Base-by-base conservation (phyloP, 257 asterid species). In the Verbena officinalis region DNA sequence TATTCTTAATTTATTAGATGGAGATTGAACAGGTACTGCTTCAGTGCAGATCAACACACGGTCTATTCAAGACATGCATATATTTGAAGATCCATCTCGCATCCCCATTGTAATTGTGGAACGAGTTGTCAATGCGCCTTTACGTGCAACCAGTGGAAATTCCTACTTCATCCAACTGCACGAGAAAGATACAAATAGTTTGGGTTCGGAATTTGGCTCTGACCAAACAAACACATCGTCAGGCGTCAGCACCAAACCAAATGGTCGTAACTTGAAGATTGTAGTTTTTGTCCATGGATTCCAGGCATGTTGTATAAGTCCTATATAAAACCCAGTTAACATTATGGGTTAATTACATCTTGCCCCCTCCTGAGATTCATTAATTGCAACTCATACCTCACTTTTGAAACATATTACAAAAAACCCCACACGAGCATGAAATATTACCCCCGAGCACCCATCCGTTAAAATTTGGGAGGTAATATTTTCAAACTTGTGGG, bases 271-370 rank as follows among this genome's bases (percentile, higher is more conserved):
- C 64, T 75, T 89, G 74, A 86, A 77, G 82, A 84, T 89, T 56
- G 95, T 84, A 49, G 87, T 86, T 65, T 86, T 86, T 72, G 95
- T 86, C 63, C 96, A 89, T 69, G 95, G 95, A 45, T 89, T 89
- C 72, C 96, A 86, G 93, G 95, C 80, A 86, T 49, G 84, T 76
- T 44, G 15, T 46, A 22, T 46, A 57, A 59, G 70, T 43, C 58
- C 55, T 48, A 20, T 15, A 14, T 22, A 9, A 65, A 40, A 55
- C 48, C 50, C 33, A 55, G n/a, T 52, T 31, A 22, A 23, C 42
- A 19, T 43, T 43, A 43, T 12, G 13, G 3, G 33, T 27, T 27
- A 2, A 27, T 27, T n/a, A n/a, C n/a, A n/a, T n/a, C n/a, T n/a
- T n/a, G n/a, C n/a, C n/a, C 33, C 33, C 33, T 27, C 5, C 33